Conservation (phyloP, 108 stramenopile species). For the Thalassiosira profunda region DNA sequence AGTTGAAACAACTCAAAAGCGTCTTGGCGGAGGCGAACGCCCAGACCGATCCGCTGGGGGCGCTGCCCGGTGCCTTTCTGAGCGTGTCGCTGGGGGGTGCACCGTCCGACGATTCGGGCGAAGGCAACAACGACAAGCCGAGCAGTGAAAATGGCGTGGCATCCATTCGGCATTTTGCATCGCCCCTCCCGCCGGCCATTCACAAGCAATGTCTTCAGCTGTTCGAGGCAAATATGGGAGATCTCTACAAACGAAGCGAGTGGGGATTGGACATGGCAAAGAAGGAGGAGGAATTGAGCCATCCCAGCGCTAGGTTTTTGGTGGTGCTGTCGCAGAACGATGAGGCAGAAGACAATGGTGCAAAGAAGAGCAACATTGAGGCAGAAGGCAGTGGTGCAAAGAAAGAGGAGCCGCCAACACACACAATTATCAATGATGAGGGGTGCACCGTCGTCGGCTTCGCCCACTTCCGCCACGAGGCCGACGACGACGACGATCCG, state of each 20-base stretch:
- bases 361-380: no score
- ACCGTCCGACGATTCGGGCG: neutral
- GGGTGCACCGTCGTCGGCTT: conserved; percentile 71
- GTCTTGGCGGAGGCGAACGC: conserved; percentile 1
- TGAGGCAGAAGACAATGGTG: neutral
- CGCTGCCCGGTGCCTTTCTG: neutral
- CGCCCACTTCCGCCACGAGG: conserved; percentile 84
- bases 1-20: conserved; percentile 2
- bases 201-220: conserved; percentile 46
- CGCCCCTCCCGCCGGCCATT: conserved; percentile 19
- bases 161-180: conserved; percentile 18
- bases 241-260: conserved; percentile 61
- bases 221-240: conserved; percentile 80
- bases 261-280: conserved; percentile 86
- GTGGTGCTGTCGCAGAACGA: conserved; percentile 32
- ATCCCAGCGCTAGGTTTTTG: conserved; percentile 72
- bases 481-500: conserved; percentile 83
- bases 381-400: no score
- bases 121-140: neutral
- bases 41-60: neutral
- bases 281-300: conserved; percentile 65
- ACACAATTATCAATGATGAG: no score
- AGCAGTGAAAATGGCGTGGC: neutral
- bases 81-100: neutral
- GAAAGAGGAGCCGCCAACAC: no score